A percentile compares a stretch with the other conserved stretches of the same genome.
phyloP scores from a whole-genome alignment of 2,329 filamentous ascomycete species.

The Coniochaeta hoffmannii region DNA sequence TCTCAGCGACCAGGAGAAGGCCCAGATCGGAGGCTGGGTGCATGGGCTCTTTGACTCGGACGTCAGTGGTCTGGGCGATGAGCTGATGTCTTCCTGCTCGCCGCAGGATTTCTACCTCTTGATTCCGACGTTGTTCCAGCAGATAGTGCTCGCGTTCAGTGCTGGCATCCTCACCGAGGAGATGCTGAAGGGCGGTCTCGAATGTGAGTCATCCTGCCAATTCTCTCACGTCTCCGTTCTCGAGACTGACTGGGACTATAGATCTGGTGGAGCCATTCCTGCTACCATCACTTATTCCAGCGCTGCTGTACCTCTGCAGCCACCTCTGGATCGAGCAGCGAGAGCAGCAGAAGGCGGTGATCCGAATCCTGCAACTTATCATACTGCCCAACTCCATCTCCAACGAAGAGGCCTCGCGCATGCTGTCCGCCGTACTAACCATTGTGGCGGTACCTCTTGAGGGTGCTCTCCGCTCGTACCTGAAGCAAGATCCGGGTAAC shows the following conservation, averaged over 20 bases:
- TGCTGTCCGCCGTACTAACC: conserved; percentile 64
- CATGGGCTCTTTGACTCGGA: conserved; percentile 70
- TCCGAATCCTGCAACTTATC: conserved; percentile 66
- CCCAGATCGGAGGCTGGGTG: conserved; percentile 67
- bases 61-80: conserved; percentile 65
- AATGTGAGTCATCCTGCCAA: conserved; percentile 47
- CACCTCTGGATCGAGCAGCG: conserved; percentile 60
- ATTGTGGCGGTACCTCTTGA: conserved; percentile 64
- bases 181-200: conserved; percentile 64
- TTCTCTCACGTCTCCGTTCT: background rate
- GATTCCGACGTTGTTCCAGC: conserved; percentile 68
- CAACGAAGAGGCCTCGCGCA: conserved; percentile 63
- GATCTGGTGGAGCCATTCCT: conserved; percentile 74
- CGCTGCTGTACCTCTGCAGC: conserved; percentile 62
- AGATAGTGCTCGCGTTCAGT: conserved; percentile 65
- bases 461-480: conserved; percentile 57
- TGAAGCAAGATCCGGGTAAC: conserved; percentile 58
- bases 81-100: conserved; percentile 73
- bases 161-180: conserved; percentile 59
- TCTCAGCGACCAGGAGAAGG: conserved; percentile 55
- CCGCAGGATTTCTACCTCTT: conserved; percentile 78
- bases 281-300: conserved; percentile 69
- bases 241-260: conserved; percentile 23
- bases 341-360: conserved; percentile 58
- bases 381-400: conserved; percentile 64